These are phyloP conservation scores for Alternaria atra DNA, from an alignment of 2,329 filamentous ascomycete genomes.

Conservation along the genomic window DNA sequence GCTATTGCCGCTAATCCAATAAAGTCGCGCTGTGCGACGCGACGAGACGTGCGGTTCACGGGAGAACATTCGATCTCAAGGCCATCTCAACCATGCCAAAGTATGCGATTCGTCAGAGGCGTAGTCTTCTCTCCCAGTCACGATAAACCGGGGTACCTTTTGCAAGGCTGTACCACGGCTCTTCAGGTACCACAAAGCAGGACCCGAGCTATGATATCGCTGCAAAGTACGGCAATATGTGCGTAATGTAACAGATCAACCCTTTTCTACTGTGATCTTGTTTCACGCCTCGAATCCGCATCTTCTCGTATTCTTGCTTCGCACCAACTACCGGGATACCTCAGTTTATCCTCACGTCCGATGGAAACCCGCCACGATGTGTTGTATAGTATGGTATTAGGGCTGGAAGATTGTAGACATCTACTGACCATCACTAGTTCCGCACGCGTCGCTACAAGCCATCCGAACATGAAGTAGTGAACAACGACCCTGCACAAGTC, in stretches of 20 bases:
- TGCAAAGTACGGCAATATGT: background rate
- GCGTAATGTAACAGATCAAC: background rate
- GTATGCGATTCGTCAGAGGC: background rate
- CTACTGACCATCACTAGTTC: background rate
- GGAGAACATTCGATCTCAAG: background rate
- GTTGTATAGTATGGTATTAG: slow-evolving; percentile 3
- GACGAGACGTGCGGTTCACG: background rate
- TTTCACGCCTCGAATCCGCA: background rate
- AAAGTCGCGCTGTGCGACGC: background rate
- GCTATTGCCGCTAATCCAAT: background rate
- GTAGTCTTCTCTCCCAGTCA: background rate
- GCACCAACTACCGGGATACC: background rate
- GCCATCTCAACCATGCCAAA: background rate
- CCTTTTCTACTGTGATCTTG: background rate
- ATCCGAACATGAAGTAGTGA: background rate
- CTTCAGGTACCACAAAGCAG: background rate
- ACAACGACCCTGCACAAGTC: background rate
- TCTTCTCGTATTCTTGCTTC: background rate
- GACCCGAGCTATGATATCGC: background rate
- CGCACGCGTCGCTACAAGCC: background rate
- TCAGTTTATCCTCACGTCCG: background rate
- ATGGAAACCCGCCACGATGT: background rate
- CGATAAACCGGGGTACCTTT: background rate
- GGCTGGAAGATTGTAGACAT: background rate
- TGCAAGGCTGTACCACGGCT: background rate